Conservation (phyloP, 2,329 filamentous ascomycete species). For the Zymoseptoria brevis region DNA sequence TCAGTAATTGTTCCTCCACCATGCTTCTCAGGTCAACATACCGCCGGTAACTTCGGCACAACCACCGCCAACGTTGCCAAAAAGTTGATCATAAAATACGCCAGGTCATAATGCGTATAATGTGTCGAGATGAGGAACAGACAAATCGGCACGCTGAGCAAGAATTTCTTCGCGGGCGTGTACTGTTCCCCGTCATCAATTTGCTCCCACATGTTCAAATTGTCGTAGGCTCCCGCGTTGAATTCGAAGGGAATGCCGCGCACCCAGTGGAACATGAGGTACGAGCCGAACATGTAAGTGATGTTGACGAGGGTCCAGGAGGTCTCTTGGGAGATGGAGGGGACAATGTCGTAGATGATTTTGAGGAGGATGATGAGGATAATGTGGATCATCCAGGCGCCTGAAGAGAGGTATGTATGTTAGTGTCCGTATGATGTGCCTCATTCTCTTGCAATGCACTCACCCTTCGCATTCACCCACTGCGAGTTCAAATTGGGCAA, state of each 20-base stretch:
- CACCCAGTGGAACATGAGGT: slow-evolving; percentile 99
- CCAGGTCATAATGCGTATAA: slow-evolving; percentile 95
- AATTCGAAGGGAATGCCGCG: slow-evolving; percentile 98
- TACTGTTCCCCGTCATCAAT: slow-evolving; percentile 99
- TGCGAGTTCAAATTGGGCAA: slow-evolving; percentile 94
- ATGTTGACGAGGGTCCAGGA: slow-evolving; percentile 99
- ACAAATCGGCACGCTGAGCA: slow-evolving; percentile 86
- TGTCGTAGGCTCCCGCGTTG: slow-evolving; percentile 96
- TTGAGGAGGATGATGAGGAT: slow-evolving; percentile 87
- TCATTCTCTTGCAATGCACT: slow-evolving; percentile 7
- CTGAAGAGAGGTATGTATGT: slow-evolving; percentile 40
- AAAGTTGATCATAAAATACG: slow-evolving; percentile 96
- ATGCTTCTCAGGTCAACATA: slow-evolving; percentile 45
- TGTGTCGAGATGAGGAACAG: slow-evolving; percentile 96
- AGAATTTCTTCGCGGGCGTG: slow-evolving; percentile 96
- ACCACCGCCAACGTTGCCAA: slow-evolving; percentile 85
- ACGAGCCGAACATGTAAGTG: slow-evolving; percentile 97
- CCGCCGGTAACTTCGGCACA: slow-evolving; percentile 91
- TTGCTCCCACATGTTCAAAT: slow-evolving; percentile 99
- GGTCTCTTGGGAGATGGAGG: slow-evolving; percentile 91
- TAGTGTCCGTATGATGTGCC: slow-evolving; percentile 10
- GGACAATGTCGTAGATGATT: slow-evolving; percentile 94
- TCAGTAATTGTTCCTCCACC: slow-evolving; percentile 5
- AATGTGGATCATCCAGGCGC: slow-evolving; percentile 95
- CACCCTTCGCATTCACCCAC: slow-evolving; percentile 99